Evolutionary conservation across 306 rosid genomes (phyloP).

Genomic region (Coriaria nepalensis): DNA sequence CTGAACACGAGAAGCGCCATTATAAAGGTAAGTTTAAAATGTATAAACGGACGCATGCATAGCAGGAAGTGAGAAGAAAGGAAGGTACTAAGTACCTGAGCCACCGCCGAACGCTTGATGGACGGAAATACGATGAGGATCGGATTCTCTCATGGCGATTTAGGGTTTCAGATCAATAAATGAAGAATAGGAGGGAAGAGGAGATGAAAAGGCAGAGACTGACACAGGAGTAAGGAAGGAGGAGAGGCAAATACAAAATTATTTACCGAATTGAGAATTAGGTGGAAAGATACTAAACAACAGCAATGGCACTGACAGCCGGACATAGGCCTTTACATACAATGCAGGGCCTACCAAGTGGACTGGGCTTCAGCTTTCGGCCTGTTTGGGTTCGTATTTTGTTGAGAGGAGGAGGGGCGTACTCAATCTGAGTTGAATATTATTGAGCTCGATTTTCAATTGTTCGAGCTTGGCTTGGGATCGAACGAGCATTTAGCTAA

Average conservation of each 20-base stretch:
- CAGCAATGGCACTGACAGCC: not conserved
- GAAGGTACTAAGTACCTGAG: constrained; percentile 29
- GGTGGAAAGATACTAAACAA: not conserved
- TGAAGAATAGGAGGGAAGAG: constrained; percentile 3
- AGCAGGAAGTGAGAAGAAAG: constrained; percentile 5
- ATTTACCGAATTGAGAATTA: no score
- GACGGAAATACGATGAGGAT: constrained; percentile 42
- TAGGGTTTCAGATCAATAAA: constrained; percentile 25
- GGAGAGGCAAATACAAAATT: constrained; percentile 4
- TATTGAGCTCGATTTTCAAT: no score
- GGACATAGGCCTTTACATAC: not conserved
- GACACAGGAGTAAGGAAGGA: constrained; percentile 8
- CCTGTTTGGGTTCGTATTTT: no score
- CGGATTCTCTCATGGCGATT: constrained; percentile 62
- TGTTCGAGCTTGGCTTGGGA: no score
- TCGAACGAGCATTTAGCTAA: no score
- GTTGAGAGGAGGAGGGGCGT: no score
- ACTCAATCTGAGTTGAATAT: no score
- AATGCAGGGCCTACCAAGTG: no score
- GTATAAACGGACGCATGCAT: not conserved
- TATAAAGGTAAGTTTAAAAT: not conserved
- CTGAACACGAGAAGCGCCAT: not conserved
- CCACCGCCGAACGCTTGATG: constrained; percentile 73
- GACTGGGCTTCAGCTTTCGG: no score
- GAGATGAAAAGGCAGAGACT: not conserved